Evolutionary conservation across 2,329 filamentous ascomycete genomes (phyloP), one percentile per base, ranked within the genome.

Genomic region (Xylariaceae sp.): DNA sequence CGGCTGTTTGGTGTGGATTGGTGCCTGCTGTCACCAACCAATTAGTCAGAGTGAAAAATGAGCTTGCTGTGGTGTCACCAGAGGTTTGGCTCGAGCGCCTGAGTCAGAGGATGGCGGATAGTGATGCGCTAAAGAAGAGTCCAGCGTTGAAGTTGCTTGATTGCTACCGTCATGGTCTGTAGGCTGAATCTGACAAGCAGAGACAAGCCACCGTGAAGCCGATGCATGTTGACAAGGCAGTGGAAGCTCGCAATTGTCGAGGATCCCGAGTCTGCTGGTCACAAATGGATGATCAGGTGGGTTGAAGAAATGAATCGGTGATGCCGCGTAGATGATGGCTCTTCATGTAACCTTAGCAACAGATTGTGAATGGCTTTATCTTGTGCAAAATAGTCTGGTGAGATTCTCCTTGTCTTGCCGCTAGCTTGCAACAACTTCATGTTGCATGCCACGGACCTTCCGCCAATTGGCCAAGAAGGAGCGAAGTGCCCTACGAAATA

Each of bases 81-180:
- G 47, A 55, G 7, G 42, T 40, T 7, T 50, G 60, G 51, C 17
- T 69, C 48, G 49, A 22, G 5, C 44, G 39, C 31, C 28, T n/a
- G 22, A n/a, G 5, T n/a, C 2, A 19, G 45, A 42, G 13, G 43
- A 34, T 31, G 40, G 13, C 17, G 40, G 40, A 10, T 42, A 17
- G 9, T 14, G 42, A 60, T 14, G 55, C 53, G 12, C 45, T 48
- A 2, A 48, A 47, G 3, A 51, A 60, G 3, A 68, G 66, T 39
- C 68, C 69, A 6, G 68, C 66, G 14, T 54, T 64, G 6, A 69
- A 66, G 55, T 39, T 70, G 40, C 33, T 68, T 1, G 66, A 62
- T 1, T 69, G 69, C 43, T 69, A 69, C 45, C 31, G 31, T 7
- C 47, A 65, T 28, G 50, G 51, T 9, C 7, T 63, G 3, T 60